Evolutionary conservation across 164 flowering plant species (phyloP).

Genomic region (Berberis vulgaris): DNA sequence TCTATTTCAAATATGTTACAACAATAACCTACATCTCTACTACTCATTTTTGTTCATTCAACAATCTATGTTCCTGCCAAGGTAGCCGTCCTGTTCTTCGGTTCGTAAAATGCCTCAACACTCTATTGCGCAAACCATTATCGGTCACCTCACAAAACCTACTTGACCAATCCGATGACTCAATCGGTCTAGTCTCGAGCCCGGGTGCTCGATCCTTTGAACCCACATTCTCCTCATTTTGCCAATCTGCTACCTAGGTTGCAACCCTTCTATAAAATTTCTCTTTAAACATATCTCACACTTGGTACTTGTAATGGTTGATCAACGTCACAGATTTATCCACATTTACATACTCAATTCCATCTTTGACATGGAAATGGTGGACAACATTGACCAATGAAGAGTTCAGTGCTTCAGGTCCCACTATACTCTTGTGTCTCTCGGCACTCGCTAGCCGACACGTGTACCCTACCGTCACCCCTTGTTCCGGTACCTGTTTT

Average conservation of each 20-base stretch:
- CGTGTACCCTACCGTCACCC: slow-evolving; percentile 71
- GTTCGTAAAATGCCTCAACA: slow-evolving; percentile 27
- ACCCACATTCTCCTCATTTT: slow-evolving; percentile 48
- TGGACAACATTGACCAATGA: slow-evolving; percentile 74
- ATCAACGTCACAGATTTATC: slow-evolving; percentile 33
- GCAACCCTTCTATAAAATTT: slow-evolving; percentile 80
- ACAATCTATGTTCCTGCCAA: slow-evolving; percentile 42
- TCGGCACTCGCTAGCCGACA: slow-evolving; percentile 48
- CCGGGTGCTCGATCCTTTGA: slow-evolving; percentile 90
- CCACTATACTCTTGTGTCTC: slow-evolving; percentile 78
- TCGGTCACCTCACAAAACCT: slow-evolving; percentile 74
- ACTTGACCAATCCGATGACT: slow-evolving; percentile 64
- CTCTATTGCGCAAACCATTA: slow-evolving; percentile 44
- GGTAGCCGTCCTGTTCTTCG: slow-evolving; percentile 32
- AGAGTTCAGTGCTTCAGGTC: slow-evolving; percentile 51
- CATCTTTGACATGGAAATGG: slow-evolving; percentile 58
- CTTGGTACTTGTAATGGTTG: slow-evolving; percentile 90
- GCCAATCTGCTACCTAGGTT: slow-evolving; percentile 85
- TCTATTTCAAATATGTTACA: no score
- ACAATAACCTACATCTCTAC: no score
- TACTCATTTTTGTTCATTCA: no score
- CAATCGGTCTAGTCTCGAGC: slow-evolving; percentile 60
- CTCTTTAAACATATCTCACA: slow-evolving; percentile 79
- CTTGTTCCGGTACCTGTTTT: slow-evolving; percentile 27
- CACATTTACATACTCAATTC: slow-evolving; percentile 26